phyloP scores from a whole-genome alignment of 805 yeast genomes.

The Candida verbasci region DNA sequence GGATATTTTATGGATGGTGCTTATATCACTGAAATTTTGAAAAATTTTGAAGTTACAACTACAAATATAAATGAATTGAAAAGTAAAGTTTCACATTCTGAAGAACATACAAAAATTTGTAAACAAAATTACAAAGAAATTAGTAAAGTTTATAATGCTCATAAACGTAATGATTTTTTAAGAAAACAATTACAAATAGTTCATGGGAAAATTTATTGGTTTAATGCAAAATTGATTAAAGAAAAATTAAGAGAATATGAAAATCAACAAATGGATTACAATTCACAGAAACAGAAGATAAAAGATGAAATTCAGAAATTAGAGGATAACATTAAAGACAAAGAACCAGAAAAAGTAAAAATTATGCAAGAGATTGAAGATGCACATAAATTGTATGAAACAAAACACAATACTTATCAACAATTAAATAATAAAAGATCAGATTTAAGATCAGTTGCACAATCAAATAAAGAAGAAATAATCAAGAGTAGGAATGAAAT shows the following conservation, averaged over 20 bases:
- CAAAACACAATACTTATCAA: conserved; percentile 10
- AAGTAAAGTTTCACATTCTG: conserved; percentile 22
- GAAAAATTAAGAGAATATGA: conserved; percentile 16
- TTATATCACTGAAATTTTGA: conserved; percentile 59
- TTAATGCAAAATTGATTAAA: conserved; percentile 30
- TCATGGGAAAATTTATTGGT: conserved; percentile 42
- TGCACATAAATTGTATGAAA: conserved; percentile 7
- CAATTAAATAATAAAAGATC: conserved; percentile 4
- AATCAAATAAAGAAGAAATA: conserved; percentile 12
- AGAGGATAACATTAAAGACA: not conserved
- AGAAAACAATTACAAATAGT: conserved; percentile 27
- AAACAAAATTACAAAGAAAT: conserved; percentile 24
- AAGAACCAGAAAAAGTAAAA: not conserved
- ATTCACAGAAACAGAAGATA: conserved; percentile 11
- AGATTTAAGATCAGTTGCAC: conserved; percentile 2
- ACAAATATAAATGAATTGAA: conserved; percentile 26
- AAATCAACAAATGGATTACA: conserved; percentile 5
- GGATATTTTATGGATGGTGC: conserved; percentile 79
- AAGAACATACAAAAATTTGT: conserved; percentile 20
- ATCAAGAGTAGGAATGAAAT: conserved; percentile 17
- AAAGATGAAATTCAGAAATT: conserved; percentile 4
- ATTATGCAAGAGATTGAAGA: conserved; percentile 7
- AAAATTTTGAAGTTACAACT: conserved; percentile 40
- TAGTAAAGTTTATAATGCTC: conserved; percentile 27
- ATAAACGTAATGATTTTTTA: conserved; percentile 29